Evolutionary conservation across 73 alveolate genomes (phyloP).

Genomic region (Paramecium sexaurelia): DNA sequence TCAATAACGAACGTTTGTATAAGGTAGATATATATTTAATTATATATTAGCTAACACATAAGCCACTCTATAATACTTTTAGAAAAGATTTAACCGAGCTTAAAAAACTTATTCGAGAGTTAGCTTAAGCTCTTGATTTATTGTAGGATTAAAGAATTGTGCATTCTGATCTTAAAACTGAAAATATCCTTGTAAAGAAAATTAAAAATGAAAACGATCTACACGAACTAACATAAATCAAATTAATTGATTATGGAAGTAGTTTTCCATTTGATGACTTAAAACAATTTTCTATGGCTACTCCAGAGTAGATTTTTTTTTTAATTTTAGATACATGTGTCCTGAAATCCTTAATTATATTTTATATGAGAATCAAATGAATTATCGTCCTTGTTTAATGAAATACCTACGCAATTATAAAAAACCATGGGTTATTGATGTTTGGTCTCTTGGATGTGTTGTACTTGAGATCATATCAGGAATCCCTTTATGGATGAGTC

Average conservation of each 20-base stretch:
- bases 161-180: conserved; percentile 69
- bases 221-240: conserved; percentile 32
- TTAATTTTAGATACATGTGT: conserved; percentile 45
- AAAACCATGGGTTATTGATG: conserved; percentile 65
- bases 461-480: conserved; percentile 62
- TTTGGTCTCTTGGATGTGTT: conserved; percentile 69
- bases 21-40: conserved; percentile 34
- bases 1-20: conserved; percentile 57
- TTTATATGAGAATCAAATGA: conserved; percentile 43
- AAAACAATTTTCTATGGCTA: conserved; percentile 69
- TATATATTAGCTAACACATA: conserved; percentile 27
- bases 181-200: conserved; percentile 58
- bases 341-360: conserved; percentile 66
- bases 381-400: conserved; percentile 45
- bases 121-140: conserved; percentile 48
- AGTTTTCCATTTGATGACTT: conserved; percentile 66
- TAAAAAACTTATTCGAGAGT: conserved; percentile 53
- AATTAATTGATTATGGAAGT: conserved; percentile 68
- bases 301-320: conserved; percentile 51
- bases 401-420: conserved; percentile 51
- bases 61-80: conserved; percentile 36
- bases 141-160: conserved; percentile 65
- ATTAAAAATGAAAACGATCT: conserved; percentile 39
- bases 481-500: conserved; percentile 69
- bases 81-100: conserved; percentile 55